Evolutionary conservation across 495 filamentous ascomycete species (phyloP).

Genomic region (Penicillium salamii): DNA sequence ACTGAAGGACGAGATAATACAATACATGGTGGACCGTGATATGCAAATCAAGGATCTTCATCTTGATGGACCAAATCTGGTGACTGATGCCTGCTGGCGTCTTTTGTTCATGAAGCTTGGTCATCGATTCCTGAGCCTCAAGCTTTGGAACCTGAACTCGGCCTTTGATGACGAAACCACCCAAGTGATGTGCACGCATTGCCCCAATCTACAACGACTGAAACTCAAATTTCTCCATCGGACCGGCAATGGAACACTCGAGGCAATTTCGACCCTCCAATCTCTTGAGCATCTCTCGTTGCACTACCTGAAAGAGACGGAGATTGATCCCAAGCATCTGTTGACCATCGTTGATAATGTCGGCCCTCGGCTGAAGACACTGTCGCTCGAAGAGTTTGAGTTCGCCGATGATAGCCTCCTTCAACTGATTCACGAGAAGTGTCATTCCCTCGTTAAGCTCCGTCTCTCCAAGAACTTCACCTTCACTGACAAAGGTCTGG

Average conservation of each 20-base stretch:
- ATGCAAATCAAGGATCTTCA: conserved; percentile 59
- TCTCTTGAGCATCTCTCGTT: conserved; percentile 72
- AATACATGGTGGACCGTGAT: conserved; percentile 72
- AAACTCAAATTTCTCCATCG: conserved; percentile 65
- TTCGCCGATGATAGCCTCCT: conserved; percentile 60
- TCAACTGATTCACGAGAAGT: conserved; percentile 61
- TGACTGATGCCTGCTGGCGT: conserved; percentile 69
- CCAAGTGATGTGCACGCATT: conserved; percentile 52
- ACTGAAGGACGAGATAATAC: conserved; percentile 76
- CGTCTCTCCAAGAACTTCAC: conserved; percentile 70
- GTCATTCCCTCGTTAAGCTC: conserved; percentile 66
- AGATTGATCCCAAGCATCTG: conserved; percentile 54
- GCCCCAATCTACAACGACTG: conserved; percentile 63
- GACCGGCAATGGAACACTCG: conserved; percentile 44
- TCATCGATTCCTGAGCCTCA: conserved; percentile 58
- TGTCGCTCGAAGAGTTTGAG: conserved; percentile 64
- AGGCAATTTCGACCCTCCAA: conserved; percentile 52
- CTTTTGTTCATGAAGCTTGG: conserved; percentile 62
- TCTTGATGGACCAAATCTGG: conserved; percentile 75
- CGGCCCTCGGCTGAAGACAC: conserved; percentile 62
- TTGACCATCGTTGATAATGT: conserved; percentile 55
- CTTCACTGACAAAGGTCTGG: conserved; percentile 71
- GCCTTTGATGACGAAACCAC: conserved; percentile 70
- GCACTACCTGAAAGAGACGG: conserved; percentile 52
- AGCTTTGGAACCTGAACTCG: conserved; percentile 65